Evolutionary conservation across 2,329 filamentous ascomycete genomes (phyloP), one percentile per base, ranked within the genome.

Genomic region (Gaeumannomyces tritici): DNA sequence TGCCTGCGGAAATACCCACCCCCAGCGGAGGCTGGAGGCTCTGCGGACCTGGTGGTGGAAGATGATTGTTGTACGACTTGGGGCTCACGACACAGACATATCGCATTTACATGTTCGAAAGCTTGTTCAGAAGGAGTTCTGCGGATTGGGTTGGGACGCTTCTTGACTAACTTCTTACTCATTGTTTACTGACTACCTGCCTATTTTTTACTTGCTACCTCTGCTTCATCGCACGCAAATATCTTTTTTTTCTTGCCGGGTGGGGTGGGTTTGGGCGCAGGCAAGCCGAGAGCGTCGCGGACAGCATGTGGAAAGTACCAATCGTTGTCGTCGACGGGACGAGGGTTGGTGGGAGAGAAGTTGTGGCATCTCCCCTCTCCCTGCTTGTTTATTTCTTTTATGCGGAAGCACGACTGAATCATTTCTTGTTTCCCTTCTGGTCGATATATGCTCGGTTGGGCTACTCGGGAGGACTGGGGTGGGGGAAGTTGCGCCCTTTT

Each of bases 61-160:
- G 57, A 59, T 27, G n/a, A 59, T 60, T 54, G 47, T 54, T 60
- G 59, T 60, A 60, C 59, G 59, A 60, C 59, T 60, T 31, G 24
- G 57, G 31, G 57, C 55, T 35, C 35, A 60, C 27, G 59, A 60
- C 47, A 60, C 59, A 51, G 35, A 60, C 42, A 60, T 60, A 60
- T 60, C 47, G 59, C 59, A 60, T 60, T 60, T 60, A 51, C 59
- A 60, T 55, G 59, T 60, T 60, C 27, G 35, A 60, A 54, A 60
- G 59, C 47, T 60, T 29, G 55, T 24, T 35, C 24, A 55, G 42
- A 35, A 60, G 59, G 59, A 60, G 59, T 60, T 60, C 28, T 42
- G 33, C 57, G 59, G 59, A 27, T 54, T 54, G 59, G 59, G 59
- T 60, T 60, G 59, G 59, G 42, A 42, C 29, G 11, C 31, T 42